phyloP scores from a whole-genome alignment of 1,284 basidiomycete species.

The Cutaneotrichosporon dermatis region DNA sequence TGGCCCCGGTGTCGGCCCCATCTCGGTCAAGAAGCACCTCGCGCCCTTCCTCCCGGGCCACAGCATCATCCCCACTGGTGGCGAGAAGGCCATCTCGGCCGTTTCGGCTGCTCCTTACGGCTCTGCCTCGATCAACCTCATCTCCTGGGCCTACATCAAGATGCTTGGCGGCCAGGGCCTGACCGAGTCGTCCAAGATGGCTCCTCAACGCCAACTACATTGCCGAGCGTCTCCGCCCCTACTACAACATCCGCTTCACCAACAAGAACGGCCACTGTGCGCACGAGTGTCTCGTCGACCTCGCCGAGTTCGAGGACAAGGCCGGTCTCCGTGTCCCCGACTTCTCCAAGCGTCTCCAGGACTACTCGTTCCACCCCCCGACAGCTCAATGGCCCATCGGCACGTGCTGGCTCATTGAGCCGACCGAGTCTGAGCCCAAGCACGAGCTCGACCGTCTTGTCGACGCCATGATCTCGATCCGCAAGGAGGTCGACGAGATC shows the following conservation, averaged over 20 bases:
- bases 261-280: slow-evolving; percentile 88
- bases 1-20: slow-evolving; percentile 85
- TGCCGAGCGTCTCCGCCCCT: slow-evolving; percentile 74
- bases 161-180: slow-evolving; percentile 93
- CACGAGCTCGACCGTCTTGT: slow-evolving; percentile 90
- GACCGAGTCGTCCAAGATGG: slow-evolving; percentile 75
- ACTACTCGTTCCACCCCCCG: slow-evolving; percentile 45
- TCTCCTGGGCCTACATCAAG: slow-evolving; percentile 97
- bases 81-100: slow-evolving; percentile 71
- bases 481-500: slow-evolving; percentile 84
- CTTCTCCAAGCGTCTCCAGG: slow-evolving; percentile 85
- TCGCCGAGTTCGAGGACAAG: slow-evolving; percentile 86
- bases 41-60: slow-evolving; percentile 94
- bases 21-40: slow-evolving; percentile 89
- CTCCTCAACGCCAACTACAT: slow-evolving; percentile 96
- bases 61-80: slow-evolving; percentile 65
- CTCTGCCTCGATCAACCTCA: slow-evolving; percentile 89
- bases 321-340: slow-evolving; percentile 88
- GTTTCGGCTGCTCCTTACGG: slow-evolving; percentile 90
- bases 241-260: slow-evolving; percentile 86
- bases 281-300: slow-evolving; percentile 90
- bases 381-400: slow-evolving; percentile 73
- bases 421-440: slow-evolving; percentile 87
- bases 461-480: slow-evolving; percentile 94
- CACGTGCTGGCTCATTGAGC: slow-evolving; percentile 78